phyloP scores from a whole-genome alignment of 1,284 basidiomycete genomes.

The Stygiomarasmius scandens region DNA sequence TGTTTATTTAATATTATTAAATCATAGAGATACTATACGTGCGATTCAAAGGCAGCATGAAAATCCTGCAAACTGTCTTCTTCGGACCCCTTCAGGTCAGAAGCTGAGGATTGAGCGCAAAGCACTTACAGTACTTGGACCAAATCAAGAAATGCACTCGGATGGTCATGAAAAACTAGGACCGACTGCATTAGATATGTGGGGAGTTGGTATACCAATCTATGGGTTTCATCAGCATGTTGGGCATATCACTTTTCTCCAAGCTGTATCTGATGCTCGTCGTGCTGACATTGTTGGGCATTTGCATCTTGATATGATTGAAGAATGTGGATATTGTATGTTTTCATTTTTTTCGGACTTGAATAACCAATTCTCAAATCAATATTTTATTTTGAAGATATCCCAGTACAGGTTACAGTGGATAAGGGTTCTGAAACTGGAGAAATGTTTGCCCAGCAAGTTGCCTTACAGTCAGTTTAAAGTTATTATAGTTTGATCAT shows the following conservation, averaged over 20 bases:
- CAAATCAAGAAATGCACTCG: slow-evolving; percentile 18
- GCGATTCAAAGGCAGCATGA: too few species aligned
- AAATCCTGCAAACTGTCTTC: too few species aligned
- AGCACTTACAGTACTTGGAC: slow-evolving; percentile 12
- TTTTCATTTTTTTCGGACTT: background rate
- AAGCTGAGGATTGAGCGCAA: slow-evolving; percentile 2
- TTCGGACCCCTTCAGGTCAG: too few species aligned
- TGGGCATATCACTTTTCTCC: too few species aligned
- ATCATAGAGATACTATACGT: too few species aligned
- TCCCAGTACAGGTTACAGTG: slow-evolving; percentile 17
- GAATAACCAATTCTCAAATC: background rate
- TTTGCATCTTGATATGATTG: slow-evolving; percentile 16
- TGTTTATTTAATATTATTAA: too few species aligned
- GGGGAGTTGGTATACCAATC: slow-evolving; percentile 15
- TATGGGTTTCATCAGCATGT: slow-evolving; percentile 8
- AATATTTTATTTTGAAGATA: slow-evolving; percentile 4
- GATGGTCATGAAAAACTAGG: slow-evolving; percentile 22
- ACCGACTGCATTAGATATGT: slow-evolving; percentile 14
- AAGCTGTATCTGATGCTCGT: too few species aligned
- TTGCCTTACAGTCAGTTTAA: slow-evolving; percentile 13
- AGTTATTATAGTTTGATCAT: background rate
- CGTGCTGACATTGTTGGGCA: too few species aligned
- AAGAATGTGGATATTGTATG: slow-evolving; percentile 6
- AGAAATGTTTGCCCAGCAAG: slow-evolving; percentile 12
- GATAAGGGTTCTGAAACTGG: slow-evolving; percentile 20